These are phyloP conservation scores for Ophiognomonia clavigignenti-juglandacearum DNA, from an alignment of 2,329 filamentous ascomycete species.

Conservation along the genomic window DNA sequence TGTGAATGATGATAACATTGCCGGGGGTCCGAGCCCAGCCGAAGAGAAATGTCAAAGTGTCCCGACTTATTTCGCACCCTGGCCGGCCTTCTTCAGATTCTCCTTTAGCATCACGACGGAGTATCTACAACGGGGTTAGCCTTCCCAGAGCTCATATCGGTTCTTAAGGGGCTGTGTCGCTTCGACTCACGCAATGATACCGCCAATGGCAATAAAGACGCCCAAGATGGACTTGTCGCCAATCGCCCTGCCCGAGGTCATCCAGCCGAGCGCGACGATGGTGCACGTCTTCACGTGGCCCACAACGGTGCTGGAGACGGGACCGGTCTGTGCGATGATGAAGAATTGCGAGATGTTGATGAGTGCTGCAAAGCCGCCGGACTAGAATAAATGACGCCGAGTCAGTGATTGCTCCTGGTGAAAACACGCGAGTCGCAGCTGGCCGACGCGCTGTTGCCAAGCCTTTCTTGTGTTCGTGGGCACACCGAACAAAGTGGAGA, in stretches of 20 bases:
- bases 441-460: background rate
- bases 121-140: conserved; percentile 32
- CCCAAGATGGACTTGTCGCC: conserved; percentile 51
- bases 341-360: conserved; percentile 64
- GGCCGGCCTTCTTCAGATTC: conserved; percentile 23
- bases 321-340: conserved; percentile 56
- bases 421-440: background rate
- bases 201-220: conserved; percentile 50
- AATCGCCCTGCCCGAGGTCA: conserved; percentile 48
- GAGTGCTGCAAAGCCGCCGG: conserved; percentile 56
- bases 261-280: conserved; percentile 61
- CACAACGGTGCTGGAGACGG: conserved; percentile 61
- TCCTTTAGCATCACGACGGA: conserved; percentile 43
- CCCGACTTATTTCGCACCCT: conserved; percentile 9
- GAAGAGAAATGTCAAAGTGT: too few species aligned
- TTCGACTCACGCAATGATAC: conserved; percentile 54
- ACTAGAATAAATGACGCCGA: too few species aligned
- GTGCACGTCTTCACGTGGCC: conserved; percentile 63
- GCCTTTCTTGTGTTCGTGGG: background rate
- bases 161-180: too few species aligned
- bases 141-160: too few species aligned
- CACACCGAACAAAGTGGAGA: background rate
- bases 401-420: too few species aligned
- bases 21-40: too few species aligned
- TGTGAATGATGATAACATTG: too few species aligned